Percentiles rank a stretch among this genome's conserved stretches.
Conservation (phyloP, 768 basidiomycete genomes). For the Auricularia sp. region DNA sequence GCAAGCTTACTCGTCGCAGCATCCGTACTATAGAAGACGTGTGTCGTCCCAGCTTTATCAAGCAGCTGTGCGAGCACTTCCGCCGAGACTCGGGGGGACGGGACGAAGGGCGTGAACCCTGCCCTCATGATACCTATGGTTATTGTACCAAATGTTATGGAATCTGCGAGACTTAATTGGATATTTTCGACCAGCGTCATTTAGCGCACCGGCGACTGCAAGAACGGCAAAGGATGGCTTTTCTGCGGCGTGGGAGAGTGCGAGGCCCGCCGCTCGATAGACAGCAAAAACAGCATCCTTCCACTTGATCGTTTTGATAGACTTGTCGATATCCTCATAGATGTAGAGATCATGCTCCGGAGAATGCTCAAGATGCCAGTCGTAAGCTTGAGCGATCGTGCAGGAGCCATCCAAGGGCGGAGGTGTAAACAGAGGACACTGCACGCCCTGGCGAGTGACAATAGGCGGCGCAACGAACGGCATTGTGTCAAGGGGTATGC, state of each 20-base stretch:
- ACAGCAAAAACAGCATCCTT: background rate
- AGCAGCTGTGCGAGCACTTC: constrained; percentile 38
- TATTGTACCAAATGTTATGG: constrained; percentile 10
- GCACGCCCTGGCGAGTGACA: constrained; percentile 14
- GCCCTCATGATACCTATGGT: constrained; percentile 8
- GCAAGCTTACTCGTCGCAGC: background rate
- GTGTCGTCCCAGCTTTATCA: constrained; percentile 18
- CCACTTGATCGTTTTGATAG: background rate
- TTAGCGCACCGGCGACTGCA: constrained; percentile 9
- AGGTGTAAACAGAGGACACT: constrained; percentile 22
- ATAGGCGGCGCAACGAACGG: background rate
- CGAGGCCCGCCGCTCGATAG: background rate
- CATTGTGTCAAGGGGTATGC: no score
- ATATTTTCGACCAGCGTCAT: no score
- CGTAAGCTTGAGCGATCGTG: constrained; percentile 24
- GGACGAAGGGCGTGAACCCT: constrained; percentile 21
- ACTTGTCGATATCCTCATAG: background rate
- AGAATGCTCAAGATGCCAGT: constrained; percentile 19
- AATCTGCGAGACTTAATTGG: constrained; percentile 16
- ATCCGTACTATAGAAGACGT: constrained; percentile 16
- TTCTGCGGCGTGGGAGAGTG: background rate
- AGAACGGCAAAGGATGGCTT: constrained; percentile 7
- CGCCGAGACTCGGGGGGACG: constrained; percentile 35
- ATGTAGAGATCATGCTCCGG: constrained; percentile 20
- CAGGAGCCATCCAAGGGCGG: constrained; percentile 27